phyloP scores from a whole-genome alignment of 2,329 filamentous ascomycete species.

The Hypoxylon sp. region DNA sequence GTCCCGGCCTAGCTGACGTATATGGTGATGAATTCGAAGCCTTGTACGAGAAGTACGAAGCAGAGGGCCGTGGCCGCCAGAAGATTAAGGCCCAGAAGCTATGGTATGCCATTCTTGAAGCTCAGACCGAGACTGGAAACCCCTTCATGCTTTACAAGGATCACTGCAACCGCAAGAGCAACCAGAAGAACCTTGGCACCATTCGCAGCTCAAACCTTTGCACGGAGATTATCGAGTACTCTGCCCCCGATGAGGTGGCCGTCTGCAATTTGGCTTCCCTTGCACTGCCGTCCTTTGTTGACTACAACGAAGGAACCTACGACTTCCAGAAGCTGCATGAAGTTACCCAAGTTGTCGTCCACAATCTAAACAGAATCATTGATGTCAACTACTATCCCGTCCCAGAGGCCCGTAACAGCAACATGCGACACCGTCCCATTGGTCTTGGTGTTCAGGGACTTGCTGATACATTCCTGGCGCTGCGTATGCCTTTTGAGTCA shows the following conservation, averaged over 20 bases:
- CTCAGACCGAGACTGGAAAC: conserved; percentile 98
- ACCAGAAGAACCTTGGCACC: conserved; percentile 99
- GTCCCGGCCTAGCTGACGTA: conserved; percentile 92
- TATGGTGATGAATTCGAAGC: conserved; percentile 98
- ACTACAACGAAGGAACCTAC: conserved; percentile 85
- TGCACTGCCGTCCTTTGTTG: conserved; percentile 89
- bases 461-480: conserved; percentile 96
- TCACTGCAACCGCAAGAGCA: conserved; percentile 97
- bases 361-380: conserved; percentile 98
- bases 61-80: conserved; percentile 86
- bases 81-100: conserved; percentile 98
- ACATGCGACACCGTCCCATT: conserved; percentile 96
- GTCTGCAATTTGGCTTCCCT: conserved; percentile 98
- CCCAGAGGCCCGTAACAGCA: conserved; percentile 91
- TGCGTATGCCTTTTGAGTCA: conserved; percentile 97
- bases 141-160: conserved; percentile 99
- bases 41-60: conserved; percentile 93
- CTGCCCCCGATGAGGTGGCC: conserved; percentile 95
- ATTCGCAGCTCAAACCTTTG: conserved; percentile 99
- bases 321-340: conserved; percentile 98
- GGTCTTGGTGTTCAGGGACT: conserved; percentile 98
- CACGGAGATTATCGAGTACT: conserved; percentile 99
- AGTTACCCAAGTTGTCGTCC: conserved; percentile 90
- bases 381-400: conserved; percentile 99
- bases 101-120: conserved; percentile 98